Conservation (phyloP, 1,284 basidiomycete species). For the Moniliella sp. region DNA sequence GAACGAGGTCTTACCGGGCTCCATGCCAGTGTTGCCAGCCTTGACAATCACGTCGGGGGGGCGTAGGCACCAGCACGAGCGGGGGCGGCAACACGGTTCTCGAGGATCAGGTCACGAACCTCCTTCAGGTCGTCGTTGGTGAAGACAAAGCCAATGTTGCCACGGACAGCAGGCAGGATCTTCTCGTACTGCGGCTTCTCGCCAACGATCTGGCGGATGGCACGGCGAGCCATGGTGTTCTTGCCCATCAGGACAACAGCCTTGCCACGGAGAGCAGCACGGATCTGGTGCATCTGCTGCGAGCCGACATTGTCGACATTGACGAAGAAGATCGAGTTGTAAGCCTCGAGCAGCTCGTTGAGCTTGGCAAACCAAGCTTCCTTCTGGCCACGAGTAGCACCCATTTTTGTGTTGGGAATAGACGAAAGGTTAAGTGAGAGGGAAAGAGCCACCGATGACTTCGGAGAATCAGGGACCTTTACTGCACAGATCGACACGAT, state of each 20-base stretch:
- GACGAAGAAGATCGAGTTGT: constrained; percentile 87
- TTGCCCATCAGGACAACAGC: constrained; percentile 98
- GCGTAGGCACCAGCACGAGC: constrained; percentile 93
- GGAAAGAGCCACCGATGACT: no score
- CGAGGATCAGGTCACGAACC: constrained; percentile 65
- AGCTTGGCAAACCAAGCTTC: constrained; percentile 81
- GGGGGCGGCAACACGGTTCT: constrained; percentile 93
- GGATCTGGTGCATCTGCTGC: constrained; percentile 96
- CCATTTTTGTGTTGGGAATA: constrained; percentile 48
- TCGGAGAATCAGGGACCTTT: no score
- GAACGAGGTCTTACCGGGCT: constrained; percentile 54
- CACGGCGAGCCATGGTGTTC: constrained; percentile 99
- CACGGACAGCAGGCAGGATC: constrained; percentile 79
- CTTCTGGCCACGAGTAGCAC: constrained; percentile 71
- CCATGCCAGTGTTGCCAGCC: constrained; percentile 97
- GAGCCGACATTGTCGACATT: constrained; percentile 99
- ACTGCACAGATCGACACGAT: no score
- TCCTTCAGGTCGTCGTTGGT: constrained; percentile 81
- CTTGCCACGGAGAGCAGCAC: constrained; percentile 77
- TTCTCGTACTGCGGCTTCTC: constrained; percentile 81
- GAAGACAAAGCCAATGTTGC: constrained; percentile 99
- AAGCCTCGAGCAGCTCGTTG: constrained; percentile 72
- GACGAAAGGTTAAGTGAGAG: no score
- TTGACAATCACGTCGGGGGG: constrained; percentile 75
- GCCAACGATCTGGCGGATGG: constrained; percentile 65